A percentile compares a stretch with the other conserved stretches of the same genome.
phyloP scores from a whole-genome alignment of 192 early-diverging fungal genomes.

The Cladochytrium replicatum region DNA sequence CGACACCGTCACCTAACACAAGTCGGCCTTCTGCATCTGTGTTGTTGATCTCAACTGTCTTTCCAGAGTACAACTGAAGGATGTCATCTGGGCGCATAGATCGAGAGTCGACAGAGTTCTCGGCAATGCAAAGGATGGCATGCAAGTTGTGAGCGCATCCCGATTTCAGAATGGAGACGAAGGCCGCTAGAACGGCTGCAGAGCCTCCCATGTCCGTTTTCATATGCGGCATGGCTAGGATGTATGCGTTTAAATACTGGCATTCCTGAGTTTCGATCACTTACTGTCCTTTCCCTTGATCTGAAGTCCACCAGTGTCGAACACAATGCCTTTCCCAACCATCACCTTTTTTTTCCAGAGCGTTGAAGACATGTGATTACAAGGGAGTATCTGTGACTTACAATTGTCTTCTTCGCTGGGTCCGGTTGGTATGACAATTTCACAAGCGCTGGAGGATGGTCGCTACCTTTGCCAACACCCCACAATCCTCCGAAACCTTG shows the following conservation, averaged over 20 bases:
- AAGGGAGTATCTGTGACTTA: conserved; percentile 11
- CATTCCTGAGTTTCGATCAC: conserved; percentile 8
- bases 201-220: conserved; percentile 48
- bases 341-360: too few relatives aligned
- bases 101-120: conserved; percentile 32
- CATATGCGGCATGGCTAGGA: conserved; percentile 20
- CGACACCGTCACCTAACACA: conserved; percentile 35
- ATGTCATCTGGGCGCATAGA: conserved; percentile 34
- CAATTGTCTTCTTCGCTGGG: conserved; percentile 23
- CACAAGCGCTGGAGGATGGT: conserved; percentile 32
- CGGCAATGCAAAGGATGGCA: conserved; percentile 41
- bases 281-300: conserved; percentile 28
- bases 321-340: conserved; percentile 52
- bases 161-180: conserved; percentile 27
- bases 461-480: conserved; percentile 36
- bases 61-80: conserved; percentile 31
- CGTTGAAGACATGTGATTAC: too few relatives aligned
- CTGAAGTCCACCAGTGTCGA: conserved; percentile 40
- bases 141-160: conserved; percentile 14
- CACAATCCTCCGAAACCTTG: conserved; percentile 36
- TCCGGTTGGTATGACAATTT: conserved; percentile 28
- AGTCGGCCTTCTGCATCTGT: conserved; percentile 42
- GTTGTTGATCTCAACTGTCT: conserved; percentile 50
- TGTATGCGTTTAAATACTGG: background rate
- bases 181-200: conserved; percentile 35